Conservation (phyloP, 2,329 filamentous ascomycete genomes). For the Aspergillus sp. region DNA sequence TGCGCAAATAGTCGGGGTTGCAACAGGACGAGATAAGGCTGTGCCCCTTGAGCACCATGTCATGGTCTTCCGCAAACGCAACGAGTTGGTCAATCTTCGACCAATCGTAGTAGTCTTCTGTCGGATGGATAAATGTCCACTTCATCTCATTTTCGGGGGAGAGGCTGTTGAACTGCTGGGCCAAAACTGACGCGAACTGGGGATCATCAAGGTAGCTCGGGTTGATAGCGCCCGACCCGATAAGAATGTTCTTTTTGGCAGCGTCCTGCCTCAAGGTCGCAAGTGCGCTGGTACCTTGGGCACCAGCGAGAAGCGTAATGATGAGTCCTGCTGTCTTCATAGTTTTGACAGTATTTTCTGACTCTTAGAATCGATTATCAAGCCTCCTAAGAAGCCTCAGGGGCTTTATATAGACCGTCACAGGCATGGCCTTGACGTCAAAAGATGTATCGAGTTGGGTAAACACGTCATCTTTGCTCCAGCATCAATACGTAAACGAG, state of each 20-base stretch:
- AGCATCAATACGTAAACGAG: too few relatives aligned
- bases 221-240: slow-evolving; percentile 7
- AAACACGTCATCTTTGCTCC: too few relatives aligned
- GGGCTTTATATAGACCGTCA: too few relatives aligned
- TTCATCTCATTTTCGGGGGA: slow-evolving; percentile 15
- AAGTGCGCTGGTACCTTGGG: slow-evolving; percentile 2
- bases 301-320: slow-evolving; percentile 1
- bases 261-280: slow-evolving; percentile 6
- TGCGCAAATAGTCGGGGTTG: slow-evolving; percentile 11
- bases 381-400: too few relatives aligned
- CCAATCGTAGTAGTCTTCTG: slow-evolving; percentile 14
- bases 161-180: slow-evolving; percentile 12
- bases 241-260: slow-evolving; percentile 3
- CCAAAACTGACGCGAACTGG: slow-evolving; percentile 8
- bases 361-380: too few relatives aligned
- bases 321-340: neutral
- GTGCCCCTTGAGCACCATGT: slow-evolving; percentile 11
- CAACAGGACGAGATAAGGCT: slow-evolving; percentile 14
- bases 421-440: too few relatives aligned
- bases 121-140: slow-evolving; percentile 10
- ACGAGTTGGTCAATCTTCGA: slow-evolving; percentile 8
- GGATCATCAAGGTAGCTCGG: slow-evolving; percentile 6
- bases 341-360: too few relatives aligned
- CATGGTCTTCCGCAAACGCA: slow-evolving; percentile 7
- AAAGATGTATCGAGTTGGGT: too few relatives aligned